Percentiles rank a stretch among this genome's conserved stretches.
phyloP scores from a whole-genome alignment of 129 eudicot genomes.

The Heracleum sosnowskyi region DNA sequence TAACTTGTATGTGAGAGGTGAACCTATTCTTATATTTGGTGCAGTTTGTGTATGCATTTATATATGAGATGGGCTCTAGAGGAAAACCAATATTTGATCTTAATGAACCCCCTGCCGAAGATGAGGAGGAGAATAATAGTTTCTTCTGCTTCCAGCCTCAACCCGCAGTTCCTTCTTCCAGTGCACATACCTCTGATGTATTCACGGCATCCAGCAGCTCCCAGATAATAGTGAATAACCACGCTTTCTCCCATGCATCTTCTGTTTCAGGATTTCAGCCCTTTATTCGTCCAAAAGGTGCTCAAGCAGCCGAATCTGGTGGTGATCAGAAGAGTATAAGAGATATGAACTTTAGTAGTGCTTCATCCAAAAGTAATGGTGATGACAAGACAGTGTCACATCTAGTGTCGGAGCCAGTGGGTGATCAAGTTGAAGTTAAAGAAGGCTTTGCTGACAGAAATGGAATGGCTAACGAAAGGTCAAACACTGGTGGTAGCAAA shows the following conservation, averaged over 20 bases:
- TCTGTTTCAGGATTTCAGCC: slow-evolving; percentile 96
- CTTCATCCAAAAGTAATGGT: slow-evolving; percentile 21
- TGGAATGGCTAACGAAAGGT: slow-evolving; percentile 18
- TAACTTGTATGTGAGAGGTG: slow-evolving; percentile 17
- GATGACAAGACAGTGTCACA: slow-evolving; percentile 14
- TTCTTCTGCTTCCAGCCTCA: slow-evolving; percentile 57
- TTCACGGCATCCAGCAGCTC: slow-evolving; percentile 37
- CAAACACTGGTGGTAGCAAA: slow-evolving; percentile 20
- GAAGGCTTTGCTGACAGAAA: slow-evolving; percentile 31
- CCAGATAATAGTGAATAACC: slow-evolving; percentile 50
- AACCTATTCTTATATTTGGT: slow-evolving; percentile 18
- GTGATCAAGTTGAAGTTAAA: slow-evolving; percentile 49
- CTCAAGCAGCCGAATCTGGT: slow-evolving; percentile 28
- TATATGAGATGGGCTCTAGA: slow-evolving; percentile 76
- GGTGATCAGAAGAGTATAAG: slow-evolving; percentile 26
- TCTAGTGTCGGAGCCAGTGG: slow-evolving; percentile 14
- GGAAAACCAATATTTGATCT: slow-evolving; percentile 73
- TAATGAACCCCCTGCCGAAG: slow-evolving; percentile 65
- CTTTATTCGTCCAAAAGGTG: slow-evolving; percentile 45
- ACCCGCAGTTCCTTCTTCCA: slow-evolving; percentile 63
- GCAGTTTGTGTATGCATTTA: slow-evolving; percentile 38
- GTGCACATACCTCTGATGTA: slow-evolving; percentile 34
- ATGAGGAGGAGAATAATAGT: slow-evolving; percentile 48
- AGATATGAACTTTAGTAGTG: slow-evolving; percentile 11
- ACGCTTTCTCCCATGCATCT: slow-evolving; percentile 85